phyloP scores from a whole-genome alignment of 306 rosid species.

The Cucurbita argyrosperma region DNA sequence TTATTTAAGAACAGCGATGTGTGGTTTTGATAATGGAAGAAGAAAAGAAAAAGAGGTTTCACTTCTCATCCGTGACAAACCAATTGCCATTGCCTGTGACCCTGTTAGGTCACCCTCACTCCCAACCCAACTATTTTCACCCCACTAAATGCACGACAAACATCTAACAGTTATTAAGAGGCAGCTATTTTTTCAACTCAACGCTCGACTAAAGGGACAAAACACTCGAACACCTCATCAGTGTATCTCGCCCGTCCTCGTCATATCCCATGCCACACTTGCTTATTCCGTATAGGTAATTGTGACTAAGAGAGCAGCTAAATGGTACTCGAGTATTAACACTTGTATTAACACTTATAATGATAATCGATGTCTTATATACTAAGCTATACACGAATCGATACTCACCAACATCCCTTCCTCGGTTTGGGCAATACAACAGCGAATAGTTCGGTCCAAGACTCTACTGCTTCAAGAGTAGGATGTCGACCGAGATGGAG shows the following conservation, averaged over 20 bases:
- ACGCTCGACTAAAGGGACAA: background rate
- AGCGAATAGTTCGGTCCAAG: background rate
- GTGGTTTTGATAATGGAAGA: background rate
- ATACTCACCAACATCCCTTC: background rate
- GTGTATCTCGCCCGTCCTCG: background rate
- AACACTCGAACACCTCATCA: background rate
- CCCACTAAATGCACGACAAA: too few species aligned
- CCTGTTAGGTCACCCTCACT: background rate
- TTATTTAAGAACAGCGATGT: background rate
- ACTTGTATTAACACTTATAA: too few species aligned
- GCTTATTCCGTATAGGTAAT: background rate
- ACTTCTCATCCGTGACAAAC: background rate
- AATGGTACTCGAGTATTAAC: too few species aligned
- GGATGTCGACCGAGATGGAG: background rate
- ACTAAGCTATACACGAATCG: background rate
- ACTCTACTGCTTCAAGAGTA: background rate
- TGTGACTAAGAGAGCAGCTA: too few species aligned
- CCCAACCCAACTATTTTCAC: background rate
- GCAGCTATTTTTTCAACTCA: too few species aligned
- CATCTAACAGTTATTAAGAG: background rate
- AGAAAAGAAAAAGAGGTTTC: background rate
- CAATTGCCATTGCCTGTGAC: background rate
- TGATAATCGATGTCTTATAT: too few species aligned
- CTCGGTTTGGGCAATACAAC: background rate
- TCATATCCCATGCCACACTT: background rate